These are phyloP conservation scores for Metschnikowia peoriensis DNA, from an alignment of 805 yeast species.

Conservation along the genomic window DNA sequence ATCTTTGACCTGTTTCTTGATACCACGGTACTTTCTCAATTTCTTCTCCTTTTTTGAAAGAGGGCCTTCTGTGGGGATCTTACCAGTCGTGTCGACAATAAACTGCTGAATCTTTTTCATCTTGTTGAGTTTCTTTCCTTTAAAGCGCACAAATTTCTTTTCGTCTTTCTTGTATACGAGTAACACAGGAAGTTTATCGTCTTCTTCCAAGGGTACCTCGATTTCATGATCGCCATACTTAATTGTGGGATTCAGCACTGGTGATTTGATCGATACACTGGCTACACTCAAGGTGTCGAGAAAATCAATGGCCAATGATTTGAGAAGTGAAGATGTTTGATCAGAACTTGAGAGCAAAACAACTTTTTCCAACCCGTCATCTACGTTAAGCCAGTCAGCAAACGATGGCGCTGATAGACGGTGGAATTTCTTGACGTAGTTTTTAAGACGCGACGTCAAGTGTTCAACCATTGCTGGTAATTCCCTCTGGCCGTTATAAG, in stretches of 20 bases:
- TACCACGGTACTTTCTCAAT: conserved; percentile 31
- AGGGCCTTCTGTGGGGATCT: conserved; percentile 40
- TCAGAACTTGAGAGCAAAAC: conserved; percentile 54
- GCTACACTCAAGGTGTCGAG: conserved; percentile 50
- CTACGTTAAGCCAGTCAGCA: conserved; percentile 24
- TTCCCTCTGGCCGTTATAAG: conserved; percentile 61
- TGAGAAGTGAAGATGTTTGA: conserved; percentile 53
- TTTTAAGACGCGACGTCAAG: conserved; percentile 58
- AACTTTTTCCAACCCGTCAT: conserved; percentile 38
- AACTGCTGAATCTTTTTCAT: conserved; percentile 32
- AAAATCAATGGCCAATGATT: conserved; percentile 70
- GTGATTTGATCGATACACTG: conserved; percentile 25
- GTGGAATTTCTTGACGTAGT: conserved; percentile 56
- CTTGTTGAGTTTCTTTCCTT: conserved; percentile 27
- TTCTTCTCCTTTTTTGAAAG: conserved; percentile 34
- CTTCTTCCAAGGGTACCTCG: conserved; percentile 20
- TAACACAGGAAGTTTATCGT: conserved; percentile 27
- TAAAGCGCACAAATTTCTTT: conserved; percentile 22
- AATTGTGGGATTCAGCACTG: conserved; percentile 18
- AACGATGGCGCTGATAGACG: conserved; percentile 25
- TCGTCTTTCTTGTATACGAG: conserved; percentile 23
- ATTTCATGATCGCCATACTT: conserved; percentile 21
- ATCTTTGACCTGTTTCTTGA: conserved; percentile 20
- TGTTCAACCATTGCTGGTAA: conserved; percentile 53
- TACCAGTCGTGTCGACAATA: conserved; percentile 27